A percentile compares a stretch with the other conserved stretches of the same genome.
Conservation (phyloP, 768 basidiomycete genomes). For the Xerocomellus chrysenteron region DNA sequence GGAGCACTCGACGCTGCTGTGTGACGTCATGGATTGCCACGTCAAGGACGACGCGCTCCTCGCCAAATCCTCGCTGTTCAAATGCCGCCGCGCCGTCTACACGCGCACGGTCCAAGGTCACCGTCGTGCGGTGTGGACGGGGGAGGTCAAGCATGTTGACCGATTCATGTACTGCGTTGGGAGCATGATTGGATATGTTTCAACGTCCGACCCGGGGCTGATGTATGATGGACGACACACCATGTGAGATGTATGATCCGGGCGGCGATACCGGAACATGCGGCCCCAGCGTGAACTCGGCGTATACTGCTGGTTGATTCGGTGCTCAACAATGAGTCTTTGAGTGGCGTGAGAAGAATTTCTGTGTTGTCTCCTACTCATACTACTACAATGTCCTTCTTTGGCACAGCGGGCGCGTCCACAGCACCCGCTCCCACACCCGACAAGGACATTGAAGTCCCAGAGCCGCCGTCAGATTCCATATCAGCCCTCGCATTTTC, state of each 20-base stretch:
- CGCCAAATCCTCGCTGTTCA: no score
- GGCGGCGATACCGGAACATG: constrained; percentile 24
- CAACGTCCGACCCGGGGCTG: no score
- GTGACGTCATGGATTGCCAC: neutral
- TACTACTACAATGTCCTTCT: constrained; percentile 42
- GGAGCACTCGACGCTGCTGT: no score
- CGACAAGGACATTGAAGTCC: constrained; percentile 80
- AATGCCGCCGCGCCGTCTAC: no score
- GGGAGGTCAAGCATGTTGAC: no score
- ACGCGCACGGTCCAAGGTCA: no score
- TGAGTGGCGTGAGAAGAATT: constrained; percentile 27
- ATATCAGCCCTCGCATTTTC: constrained; percentile 86
- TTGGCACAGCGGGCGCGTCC: constrained; percentile 32
- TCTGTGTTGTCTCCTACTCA: neutral
- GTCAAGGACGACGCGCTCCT: no score
- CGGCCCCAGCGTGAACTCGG: constrained; percentile 27
- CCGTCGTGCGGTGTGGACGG: no score
- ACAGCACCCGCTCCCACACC: constrained; percentile 39
- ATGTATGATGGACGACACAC: no score
- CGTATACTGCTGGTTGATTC: neutral
- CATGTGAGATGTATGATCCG: neutral
- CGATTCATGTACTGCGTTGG: no score
- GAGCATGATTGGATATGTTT: no score
- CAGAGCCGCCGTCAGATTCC: constrained; percentile 81
- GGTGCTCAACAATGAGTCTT: no score